Conservation (phyloP, 257 asterid genomes). For the Sherardia arvensis region DNA sequence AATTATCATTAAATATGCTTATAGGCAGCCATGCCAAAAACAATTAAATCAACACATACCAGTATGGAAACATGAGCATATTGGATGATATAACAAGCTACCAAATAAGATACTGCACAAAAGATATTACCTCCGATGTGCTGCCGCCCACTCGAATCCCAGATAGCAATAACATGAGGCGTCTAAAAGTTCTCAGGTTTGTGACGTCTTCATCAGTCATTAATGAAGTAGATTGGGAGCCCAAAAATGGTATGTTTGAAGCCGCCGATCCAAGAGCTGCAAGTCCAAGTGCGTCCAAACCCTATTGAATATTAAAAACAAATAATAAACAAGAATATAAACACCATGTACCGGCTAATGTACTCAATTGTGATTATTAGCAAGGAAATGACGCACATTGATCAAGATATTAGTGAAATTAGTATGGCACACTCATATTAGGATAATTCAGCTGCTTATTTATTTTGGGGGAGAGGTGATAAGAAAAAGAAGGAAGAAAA, state of each 20-base stretch:
- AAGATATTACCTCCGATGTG: slow-evolving; percentile 33
- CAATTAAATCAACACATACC: neutral
- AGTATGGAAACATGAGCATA: neutral
- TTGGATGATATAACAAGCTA: slow-evolving; percentile 5
- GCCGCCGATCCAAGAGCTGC: slow-evolving; percentile 57
- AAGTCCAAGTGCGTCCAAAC: slow-evolving; percentile 89
- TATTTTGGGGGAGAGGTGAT: neutral
- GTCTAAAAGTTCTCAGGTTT: slow-evolving; percentile 64
- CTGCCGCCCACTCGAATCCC: slow-evolving; percentile 37
- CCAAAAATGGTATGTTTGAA: slow-evolving; percentile 49
- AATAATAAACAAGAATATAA: neutral
- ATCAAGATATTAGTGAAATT: neutral
- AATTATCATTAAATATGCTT: neutral
- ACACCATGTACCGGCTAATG: neutral
- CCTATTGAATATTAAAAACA: slow-evolving; percentile 35
- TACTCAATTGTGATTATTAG: neutral
- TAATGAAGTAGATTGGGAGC: slow-evolving; percentile 34
- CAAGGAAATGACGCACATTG: neutral
- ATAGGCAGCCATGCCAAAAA: neutral
- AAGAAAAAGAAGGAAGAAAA: neutral
- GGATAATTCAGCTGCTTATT: neutral
- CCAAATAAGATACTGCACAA: neutral
- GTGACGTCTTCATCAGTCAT: slow-evolving; percentile 71
- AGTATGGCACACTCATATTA: neutral
- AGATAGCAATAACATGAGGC: slow-evolving; percentile 57